Evolutionary conservation across 2,329 filamentous ascomycete species (phyloP).

Genomic region (Periglandula ipomoeae): DNA sequence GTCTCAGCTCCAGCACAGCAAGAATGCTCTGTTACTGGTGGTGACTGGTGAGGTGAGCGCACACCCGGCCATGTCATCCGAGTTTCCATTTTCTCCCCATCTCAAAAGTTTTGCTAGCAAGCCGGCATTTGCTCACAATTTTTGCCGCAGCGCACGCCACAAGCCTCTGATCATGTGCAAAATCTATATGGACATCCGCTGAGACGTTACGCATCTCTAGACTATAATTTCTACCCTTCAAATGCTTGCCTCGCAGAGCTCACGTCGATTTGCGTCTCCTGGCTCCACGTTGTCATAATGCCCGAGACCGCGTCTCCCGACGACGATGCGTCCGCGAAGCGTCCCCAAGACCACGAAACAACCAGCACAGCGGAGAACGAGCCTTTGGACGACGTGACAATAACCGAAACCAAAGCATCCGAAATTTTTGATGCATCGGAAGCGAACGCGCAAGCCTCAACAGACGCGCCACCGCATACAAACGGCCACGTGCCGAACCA

Average conservation of each 20-base stretch:
- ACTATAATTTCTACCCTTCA: conserved; percentile 45
- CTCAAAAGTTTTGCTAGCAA: conserved; percentile 44
- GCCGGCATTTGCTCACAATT: conserved; percentile 31
- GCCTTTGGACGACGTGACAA: conserved; percentile 13
- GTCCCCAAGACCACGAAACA: conserved; percentile 17
- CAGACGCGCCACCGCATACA: conserved; percentile 16
- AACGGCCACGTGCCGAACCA: conserved; percentile 27
- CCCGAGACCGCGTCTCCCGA: conserved; percentile 50
- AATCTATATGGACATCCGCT: conserved; percentile 37
- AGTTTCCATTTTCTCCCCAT: conserved; percentile 20
- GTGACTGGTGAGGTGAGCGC: conserved; percentile 1
- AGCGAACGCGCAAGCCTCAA: conserved; percentile 12
- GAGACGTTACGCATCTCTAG: conserved; percentile 39
- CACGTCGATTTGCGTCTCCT: conserved; percentile 36
- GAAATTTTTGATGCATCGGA: conserved; percentile 9
- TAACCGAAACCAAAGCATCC: conserved; percentile 10
- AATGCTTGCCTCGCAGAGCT: conserved; percentile 50
- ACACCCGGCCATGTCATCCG: conserved; percentile 9
- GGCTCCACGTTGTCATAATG: conserved; percentile 42
- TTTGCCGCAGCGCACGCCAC: conserved; percentile 35
- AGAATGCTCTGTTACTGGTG: too few relatives aligned
- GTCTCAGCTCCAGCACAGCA: too few relatives aligned
- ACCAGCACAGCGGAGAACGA: conserved; percentile 15
- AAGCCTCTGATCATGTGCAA: conserved; percentile 46
- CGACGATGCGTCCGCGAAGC: conserved; percentile 26